These are phyloP conservation scores for Backusella luteola DNA, from an alignment of 192 early-diverging fungal species.

Conservation along the genomic window DNA sequence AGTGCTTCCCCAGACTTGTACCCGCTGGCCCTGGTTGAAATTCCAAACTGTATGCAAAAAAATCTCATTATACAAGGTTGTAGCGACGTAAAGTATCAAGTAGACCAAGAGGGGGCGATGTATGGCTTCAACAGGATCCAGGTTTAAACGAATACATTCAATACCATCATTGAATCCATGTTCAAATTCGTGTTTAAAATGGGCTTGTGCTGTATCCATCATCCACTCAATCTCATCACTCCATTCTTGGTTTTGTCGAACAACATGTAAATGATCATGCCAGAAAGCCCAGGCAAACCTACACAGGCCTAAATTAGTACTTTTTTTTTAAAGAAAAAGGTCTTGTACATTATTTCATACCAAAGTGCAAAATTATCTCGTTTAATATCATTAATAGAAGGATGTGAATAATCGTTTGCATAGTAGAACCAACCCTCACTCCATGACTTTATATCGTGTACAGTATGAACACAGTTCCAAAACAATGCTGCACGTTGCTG, in stretches of 20 bases:
- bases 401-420: slow-evolving; percentile 13
- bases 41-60: slow-evolving; percentile 10
- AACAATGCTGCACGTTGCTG: slow-evolving; percentile 12
- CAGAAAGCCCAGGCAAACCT: slow-evolving; percentile 60
- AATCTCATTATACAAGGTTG: slow-evolving; percentile 22
- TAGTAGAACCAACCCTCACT: slow-evolving; percentile 37
- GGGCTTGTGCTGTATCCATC: slow-evolving; percentile 34
- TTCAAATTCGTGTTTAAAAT: slow-evolving; percentile 39
- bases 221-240: slow-evolving; percentile 43
- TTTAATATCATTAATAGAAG: slow-evolving; percentile 27
- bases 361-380: slow-evolving; percentile 31
- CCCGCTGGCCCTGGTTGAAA: slow-evolving; percentile 3
- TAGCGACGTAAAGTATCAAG: slow-evolving; percentile 30
- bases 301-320: not conserved
- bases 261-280: slow-evolving; percentile 35
- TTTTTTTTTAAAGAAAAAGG: not conserved
- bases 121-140: slow-evolving; percentile 54
- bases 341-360: slow-evolving; percentile 14
- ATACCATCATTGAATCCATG: slow-evolving; percentile 41
- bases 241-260: slow-evolving; percentile 26
- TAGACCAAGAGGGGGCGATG: slow-evolving; percentile 62
- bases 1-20: slow-evolving; percentile 13
- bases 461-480: slow-evolving; percentile 28
- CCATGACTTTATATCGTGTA: slow-evolving; percentile 29
- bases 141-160: slow-evolving; percentile 52